Conservation (phyloP, 1,284 basidiomycete genomes). For the Ceratobasidium sp. region DNA sequence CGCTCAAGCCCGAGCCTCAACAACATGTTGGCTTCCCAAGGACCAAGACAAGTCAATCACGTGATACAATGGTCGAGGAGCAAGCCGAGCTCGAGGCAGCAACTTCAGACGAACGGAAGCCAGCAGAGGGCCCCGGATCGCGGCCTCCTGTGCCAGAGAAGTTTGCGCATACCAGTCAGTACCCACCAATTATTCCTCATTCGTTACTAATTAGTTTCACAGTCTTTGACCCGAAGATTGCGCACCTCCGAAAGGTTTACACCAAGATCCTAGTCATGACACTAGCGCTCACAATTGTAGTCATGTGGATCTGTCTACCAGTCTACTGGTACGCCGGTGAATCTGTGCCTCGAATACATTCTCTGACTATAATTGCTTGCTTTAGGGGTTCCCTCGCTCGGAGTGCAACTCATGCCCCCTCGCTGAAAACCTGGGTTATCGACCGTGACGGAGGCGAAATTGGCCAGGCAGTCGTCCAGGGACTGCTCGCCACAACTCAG, state of each 20-base stretch:
- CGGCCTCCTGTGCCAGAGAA: constrained; percentile 23
- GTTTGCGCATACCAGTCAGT: constrained; percentile 23
- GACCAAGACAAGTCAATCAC: not conserved
- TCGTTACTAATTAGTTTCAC: not conserved
- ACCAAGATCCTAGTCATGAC: constrained; percentile 37
- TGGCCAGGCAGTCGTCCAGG: constrained; percentile 46
- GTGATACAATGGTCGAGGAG: constrained; percentile 2
- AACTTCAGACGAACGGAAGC: constrained; percentile 6
- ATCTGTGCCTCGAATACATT: not conserved
- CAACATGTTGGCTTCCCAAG: not conserved
- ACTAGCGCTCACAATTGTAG: constrained; percentile 36
- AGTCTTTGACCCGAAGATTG: constrained; percentile 40
- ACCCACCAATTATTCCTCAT: not conserved
- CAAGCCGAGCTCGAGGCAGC: constrained; percentile 12
- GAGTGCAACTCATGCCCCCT: constrained; percentile 29
- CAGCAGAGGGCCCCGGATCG: constrained; percentile 23
- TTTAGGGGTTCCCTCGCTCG: constrained; percentile 40
- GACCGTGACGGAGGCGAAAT: constrained; percentile 55
- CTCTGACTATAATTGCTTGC: not conserved
- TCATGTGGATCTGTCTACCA: constrained; percentile 38
- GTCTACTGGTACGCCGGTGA: constrained; percentile 25
- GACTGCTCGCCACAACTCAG: constrained; percentile 14
- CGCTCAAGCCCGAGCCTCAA: constrained; percentile 15
- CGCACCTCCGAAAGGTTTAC: constrained; percentile 38
- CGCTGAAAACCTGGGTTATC: constrained; percentile 55